These are phyloP conservation scores for Penicillium janthinellum DNA, from an alignment of 2,329 filamentous ascomycete species.

Conservation along the genomic window DNA sequence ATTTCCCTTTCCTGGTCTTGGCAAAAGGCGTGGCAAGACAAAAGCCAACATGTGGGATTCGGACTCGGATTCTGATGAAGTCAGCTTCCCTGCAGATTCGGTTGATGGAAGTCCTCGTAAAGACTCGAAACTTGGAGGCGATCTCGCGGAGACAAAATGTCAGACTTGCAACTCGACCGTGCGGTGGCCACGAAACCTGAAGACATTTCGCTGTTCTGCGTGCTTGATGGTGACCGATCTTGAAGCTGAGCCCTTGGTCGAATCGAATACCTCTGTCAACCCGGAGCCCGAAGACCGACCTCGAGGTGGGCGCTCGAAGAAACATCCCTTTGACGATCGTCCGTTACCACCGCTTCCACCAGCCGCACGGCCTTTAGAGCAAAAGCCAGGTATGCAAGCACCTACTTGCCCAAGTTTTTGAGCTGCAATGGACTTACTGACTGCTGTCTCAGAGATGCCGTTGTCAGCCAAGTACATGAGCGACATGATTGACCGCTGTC, in stretches of 20 bases:
- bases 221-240: slow-evolving; percentile 86
- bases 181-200: slow-evolving; percentile 73
- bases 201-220: slow-evolving; percentile 77
- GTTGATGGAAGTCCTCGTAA: slow-evolving; percentile 45
- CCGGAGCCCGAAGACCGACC: slow-evolving; percentile 13
- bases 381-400: slow-evolving; percentile 15
- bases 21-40: slow-evolving; percentile 57
- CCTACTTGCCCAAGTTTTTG: no score
- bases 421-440: slow-evolving; percentile 10
- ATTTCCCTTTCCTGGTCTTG: slow-evolving; percentile 66
- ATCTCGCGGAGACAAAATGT: slow-evolving; percentile 72
- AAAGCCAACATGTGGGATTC: slow-evolving; percentile 48
- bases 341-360: slow-evolving; percentile 10
- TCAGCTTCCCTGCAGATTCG: slow-evolving; percentile 35
- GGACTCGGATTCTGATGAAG: slow-evolving; percentile 47
- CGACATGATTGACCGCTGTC: slow-evolving; percentile 58
- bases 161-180: slow-evolving; percentile 84
- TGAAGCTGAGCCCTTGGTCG: slow-evolving; percentile 42
- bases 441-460: slow-evolving; percentile 38
- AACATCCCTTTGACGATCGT: slow-evolving; percentile 2
- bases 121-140: slow-evolving; percentile 42
- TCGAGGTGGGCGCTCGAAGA: slow-evolving; percentile 1
- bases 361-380: slow-evolving; percentile 5
- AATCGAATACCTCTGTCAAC: slow-evolving; percentile 22
- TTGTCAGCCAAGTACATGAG: slow-evolving; percentile 65